Conservation (phyloP, 257 asterid species). For the Lithospermum erythrorhizon region DNA sequence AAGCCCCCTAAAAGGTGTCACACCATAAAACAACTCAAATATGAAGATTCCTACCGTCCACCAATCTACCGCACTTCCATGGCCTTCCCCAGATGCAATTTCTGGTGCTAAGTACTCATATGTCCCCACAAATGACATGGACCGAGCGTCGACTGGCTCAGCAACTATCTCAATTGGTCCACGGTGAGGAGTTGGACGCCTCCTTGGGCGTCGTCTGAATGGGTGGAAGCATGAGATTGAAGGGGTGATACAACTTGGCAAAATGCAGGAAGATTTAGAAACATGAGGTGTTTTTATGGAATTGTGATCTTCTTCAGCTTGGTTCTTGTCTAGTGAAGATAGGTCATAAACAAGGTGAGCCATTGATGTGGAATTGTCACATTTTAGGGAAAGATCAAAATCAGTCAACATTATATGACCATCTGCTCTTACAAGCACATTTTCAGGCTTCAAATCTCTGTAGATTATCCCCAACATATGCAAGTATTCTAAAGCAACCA, state of each 20-base stretch:
- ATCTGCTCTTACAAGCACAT: conserved; percentile 49
- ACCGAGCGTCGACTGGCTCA: conserved; percentile 59
- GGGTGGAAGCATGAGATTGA: conserved; percentile 19
- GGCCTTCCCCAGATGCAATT: conserved; percentile 63
- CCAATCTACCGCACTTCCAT: conserved; percentile 74
- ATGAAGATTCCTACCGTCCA: conserved; percentile 61
- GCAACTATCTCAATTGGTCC: conserved; percentile 32
- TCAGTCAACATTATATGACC: conserved; percentile 82
- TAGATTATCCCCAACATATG: conserved; percentile 66
- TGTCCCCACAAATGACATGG: conserved; percentile 70
- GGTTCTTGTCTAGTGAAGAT: conserved; percentile 4
- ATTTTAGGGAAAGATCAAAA: conserved; percentile 59
- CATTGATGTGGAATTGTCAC: conserved; percentile 25
- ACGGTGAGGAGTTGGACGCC: conserved; percentile 5
- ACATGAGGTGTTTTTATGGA: conserved; percentile 7
- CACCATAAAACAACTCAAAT: conserved; percentile 50
- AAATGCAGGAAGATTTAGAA: conserved; percentile 32
- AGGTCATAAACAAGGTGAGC: conserved; percentile 35
- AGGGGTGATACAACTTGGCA: conserved; percentile 37
- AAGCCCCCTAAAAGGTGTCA: conserved; percentile 54
- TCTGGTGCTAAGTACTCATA: conserved; percentile 73
- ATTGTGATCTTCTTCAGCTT: background rate
- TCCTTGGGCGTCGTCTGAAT: background rate
- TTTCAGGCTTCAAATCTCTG: conserved; percentile 74
- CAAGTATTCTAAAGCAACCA: conserved; percentile 70